Percentiles rank a stretch among this genome's conserved stretches.
These are phyloP conservation scores for Spathaspora arborariae DNA, from an alignment of 805 yeast species.

Conservation along the genomic window DNA sequence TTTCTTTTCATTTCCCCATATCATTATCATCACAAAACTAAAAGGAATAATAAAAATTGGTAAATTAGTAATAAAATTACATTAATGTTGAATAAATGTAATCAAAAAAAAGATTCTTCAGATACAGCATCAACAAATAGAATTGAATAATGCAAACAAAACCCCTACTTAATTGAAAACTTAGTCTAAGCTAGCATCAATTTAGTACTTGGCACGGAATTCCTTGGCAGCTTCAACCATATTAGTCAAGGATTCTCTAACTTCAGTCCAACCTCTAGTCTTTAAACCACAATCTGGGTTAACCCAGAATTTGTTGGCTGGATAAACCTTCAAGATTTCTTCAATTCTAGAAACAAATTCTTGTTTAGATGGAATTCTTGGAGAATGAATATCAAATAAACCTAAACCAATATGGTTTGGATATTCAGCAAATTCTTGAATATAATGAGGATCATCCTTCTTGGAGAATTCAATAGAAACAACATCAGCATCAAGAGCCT, in stretches of 20 bases:
- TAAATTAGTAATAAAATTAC: conserved; percentile 26
- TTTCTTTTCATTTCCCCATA: conserved; percentile 2
- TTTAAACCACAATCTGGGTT: conserved; percentile 99
- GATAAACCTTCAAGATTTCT: conserved; percentile 94
- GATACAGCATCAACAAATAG: conserved; percentile 37
- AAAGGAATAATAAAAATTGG: conserved; percentile 15
- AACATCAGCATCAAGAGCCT: conserved; percentile 99
- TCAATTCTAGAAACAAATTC: conserved; percentile 93
- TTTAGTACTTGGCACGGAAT: conserved; percentile 53
- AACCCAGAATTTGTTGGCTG: conserved; percentile 98
- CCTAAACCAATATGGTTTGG: conserved; percentile 99
- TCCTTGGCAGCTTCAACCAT: conserved; percentile 99
- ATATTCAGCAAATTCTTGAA: conserved; percentile 94
- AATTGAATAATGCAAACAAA: conserved; percentile 36
- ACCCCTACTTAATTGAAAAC: too few species aligned
- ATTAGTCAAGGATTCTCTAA: conserved; percentile 89
- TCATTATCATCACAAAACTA: conserved; percentile 5
- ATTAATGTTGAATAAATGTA: conserved; percentile 51
- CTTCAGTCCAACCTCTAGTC: conserved; percentile 99
- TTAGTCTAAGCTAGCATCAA: not conserved
- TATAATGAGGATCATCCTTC: conserved; percentile 98
- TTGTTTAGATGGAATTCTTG: conserved; percentile 97
- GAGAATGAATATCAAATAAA: conserved; percentile 98
- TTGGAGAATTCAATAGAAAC: conserved; percentile 99
- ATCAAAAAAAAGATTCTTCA: conserved; percentile 13